Base-by-base conservation (phyloP, 1,139 yeast genomes). In the Candida pseudocylindracea region DNA sequence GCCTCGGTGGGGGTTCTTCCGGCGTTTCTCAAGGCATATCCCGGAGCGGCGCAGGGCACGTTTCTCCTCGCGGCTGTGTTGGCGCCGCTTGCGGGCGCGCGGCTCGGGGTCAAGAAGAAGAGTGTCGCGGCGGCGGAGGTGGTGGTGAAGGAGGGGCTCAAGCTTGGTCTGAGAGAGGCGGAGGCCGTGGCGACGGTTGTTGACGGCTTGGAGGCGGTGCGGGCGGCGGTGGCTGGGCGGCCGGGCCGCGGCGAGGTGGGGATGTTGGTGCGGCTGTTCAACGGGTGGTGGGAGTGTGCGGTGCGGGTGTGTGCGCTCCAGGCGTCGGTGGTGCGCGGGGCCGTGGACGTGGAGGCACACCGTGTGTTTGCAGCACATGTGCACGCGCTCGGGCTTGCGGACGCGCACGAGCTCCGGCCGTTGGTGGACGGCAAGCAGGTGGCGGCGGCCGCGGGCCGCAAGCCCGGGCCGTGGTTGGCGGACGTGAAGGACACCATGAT, bases 391-490 rank as follows among this genome's bases (percentile, higher is more conserved):
- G 46, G 54, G 0, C 49, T 76, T 35, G 43, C 44, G 6, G 47
- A 62, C 8, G 67, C 58, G 1, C 59, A 63, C 40, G 45, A 43
- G 2, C 40, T 69, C 33, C 70, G 63, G 39, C 70, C 75, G 2
- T 41, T 73, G 24, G 48, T 75, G 11, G 78, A 78, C 45, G 95
- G 95, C 13, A 79, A 72, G 40, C 63, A 67, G 27, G 49, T 81
- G 32, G 54, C 64, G 33, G 53, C 58, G 32, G 52, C 57, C 11
- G 51, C 75, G 15, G 52, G 59, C 11, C 57, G 55, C 36, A 75
- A 73, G 45, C 81, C 88, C 1, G 96, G 96, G 0, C 83, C 85
- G 4, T 81, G 94, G 93, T 59, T 81, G 61, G 59, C 68, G 8
- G 51, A 52, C 26, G 53, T 72, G 9, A 63, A 67, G 36, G 67